These are phyloP conservation scores for Xanthoconium purpureum DNA, from an alignment of 768 basidiomycete species.

Conservation along the genomic window DNA sequence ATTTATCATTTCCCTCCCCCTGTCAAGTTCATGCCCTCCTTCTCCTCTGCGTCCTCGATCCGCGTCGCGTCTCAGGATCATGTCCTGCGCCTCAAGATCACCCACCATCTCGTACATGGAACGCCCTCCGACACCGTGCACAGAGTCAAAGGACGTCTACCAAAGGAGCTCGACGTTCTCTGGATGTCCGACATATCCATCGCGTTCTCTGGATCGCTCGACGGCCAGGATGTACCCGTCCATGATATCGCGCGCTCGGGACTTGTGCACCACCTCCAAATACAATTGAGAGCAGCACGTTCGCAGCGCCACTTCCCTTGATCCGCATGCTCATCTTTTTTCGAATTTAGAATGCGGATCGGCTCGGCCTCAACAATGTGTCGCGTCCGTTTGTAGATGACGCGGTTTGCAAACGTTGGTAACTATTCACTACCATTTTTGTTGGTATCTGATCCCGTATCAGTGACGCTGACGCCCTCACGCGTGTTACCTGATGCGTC, in stretches of 20 bases:
- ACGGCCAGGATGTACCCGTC: constrained; percentile 41
- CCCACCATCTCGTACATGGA: constrained; percentile 41
- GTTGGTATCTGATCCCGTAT: constrained; percentile 6
- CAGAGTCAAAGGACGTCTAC: constrained; percentile 34
- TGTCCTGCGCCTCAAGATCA: constrained; percentile 44
- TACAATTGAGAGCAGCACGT: constrained; percentile 50
- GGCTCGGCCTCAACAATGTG: constrained; percentile 55
- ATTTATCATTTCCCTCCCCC: constrained; percentile 4
- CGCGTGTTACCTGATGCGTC: constrained; percentile 31
- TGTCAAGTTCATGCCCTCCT: constrained; percentile 29
- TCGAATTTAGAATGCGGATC: constrained; percentile 52
- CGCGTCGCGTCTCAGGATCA: constrained; percentile 44
- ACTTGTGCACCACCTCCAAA: constrained; percentile 46
- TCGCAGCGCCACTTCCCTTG: not conserved
- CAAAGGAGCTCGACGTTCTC: constrained; percentile 46
- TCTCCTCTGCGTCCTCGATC: constrained; percentile 32
- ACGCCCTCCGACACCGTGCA: constrained; percentile 29
- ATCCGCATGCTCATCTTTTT: constrained; percentile 10
- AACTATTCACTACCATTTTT: not conserved
- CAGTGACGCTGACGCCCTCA: constrained; percentile 42
- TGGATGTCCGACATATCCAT: constrained; percentile 49
- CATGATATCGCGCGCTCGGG: constrained; percentile 47
- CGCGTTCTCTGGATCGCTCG: constrained; percentile 51
- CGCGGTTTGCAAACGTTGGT: constrained; percentile 41
- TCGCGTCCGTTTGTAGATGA: constrained; percentile 52